A percentile compares a stretch with the other conserved stretches of the same genome.
Conservation (phyloP, 495 filamentous ascomycete genomes). For the Staphylotrichum tortipilum region DNA sequence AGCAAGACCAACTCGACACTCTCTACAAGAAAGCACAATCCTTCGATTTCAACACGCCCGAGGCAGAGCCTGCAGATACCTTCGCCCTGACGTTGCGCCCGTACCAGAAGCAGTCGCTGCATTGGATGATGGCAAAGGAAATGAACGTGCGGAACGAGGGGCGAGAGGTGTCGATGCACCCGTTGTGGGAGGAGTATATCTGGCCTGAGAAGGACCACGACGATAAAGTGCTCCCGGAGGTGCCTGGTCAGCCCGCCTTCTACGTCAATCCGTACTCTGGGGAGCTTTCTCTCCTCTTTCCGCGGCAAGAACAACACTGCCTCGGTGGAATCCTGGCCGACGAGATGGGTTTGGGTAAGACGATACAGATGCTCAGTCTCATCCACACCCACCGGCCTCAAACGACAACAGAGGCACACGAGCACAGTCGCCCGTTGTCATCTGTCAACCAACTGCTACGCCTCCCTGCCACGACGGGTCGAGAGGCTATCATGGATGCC, state of each 20-base stretch:
- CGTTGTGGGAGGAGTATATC: slow-evolving; percentile 89
- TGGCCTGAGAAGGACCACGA: slow-evolving; percentile 89
- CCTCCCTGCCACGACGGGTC: slow-evolving; percentile 42
- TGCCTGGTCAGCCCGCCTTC: slow-evolving; percentile 60
- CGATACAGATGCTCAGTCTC: slow-evolving; percentile 93
- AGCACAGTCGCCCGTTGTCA: slow-evolving; percentile 18
- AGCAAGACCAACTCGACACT: slow-evolving; percentile 89
- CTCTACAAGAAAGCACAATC: slow-evolving; percentile 95
- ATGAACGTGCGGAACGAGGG: slow-evolving; percentile 58
- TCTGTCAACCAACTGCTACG: slow-evolving; percentile 44
- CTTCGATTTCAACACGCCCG: slow-evolving; percentile 88
- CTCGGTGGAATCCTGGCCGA: slow-evolving; percentile 90
- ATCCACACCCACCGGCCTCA: slow-evolving; percentile 76
- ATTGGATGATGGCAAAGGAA: slow-evolving; percentile 96
- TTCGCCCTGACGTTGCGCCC: slow-evolving; percentile 80
- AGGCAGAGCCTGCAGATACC: slow-evolving; percentile 67
- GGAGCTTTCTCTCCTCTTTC: slow-evolving; percentile 87
- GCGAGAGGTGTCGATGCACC: slow-evolving; percentile 77
- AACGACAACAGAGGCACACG: slow-evolving; percentile 50
- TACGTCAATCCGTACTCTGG: slow-evolving; percentile 97
- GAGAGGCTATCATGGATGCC: slow-evolving; percentile 49
- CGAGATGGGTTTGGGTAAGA: slow-evolving; percentile 88
- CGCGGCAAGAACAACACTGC: slow-evolving; percentile 87
- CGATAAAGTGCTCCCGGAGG: slow-evolving; percentile 57
- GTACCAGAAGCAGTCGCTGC: slow-evolving; percentile 88